Base-by-base conservation (phyloP, 2,329 filamentous ascomycete genomes). In the Sclerotinia trifoliorum region DNA sequence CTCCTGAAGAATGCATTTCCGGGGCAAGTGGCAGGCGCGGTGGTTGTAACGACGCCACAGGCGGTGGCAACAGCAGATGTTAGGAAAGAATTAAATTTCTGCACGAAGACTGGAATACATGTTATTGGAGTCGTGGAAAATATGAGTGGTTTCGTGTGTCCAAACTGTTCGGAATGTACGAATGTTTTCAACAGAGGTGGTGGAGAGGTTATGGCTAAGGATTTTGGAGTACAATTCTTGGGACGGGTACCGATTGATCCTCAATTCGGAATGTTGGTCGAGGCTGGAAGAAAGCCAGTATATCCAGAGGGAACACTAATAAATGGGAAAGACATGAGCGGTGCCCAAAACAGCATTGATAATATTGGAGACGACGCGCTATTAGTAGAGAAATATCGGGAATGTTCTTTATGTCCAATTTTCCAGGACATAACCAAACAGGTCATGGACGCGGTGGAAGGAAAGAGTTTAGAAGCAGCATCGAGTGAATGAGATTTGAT, bases 41-140 rank as follows among this genome's bases (percentile, higher is more conserved):
- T 99, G 0, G 89, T 99, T 0, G 94, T 99, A 1, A 99, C 95
- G 3, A 99, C 95, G 0, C 95, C 95, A 0, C 95, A 99, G 78
- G 95, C 94, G 0, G 91, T 99, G 61, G 90, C 93, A 17, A 96
- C 94, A 39, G 91, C 93, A 0, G 95, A 99, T 77, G 95, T 99
- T 49, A 90, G 48, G 73, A 88, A 94, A 68, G 95, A 99, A 80
- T 90, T 96, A 75, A 90, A 86, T 70, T 98, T 99, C 82, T 92
- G 97, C 75, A 80, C 86, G 39, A 89, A 85, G 73, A 95, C 94
- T 7, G 91, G 96, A 76, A 86, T 86, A n/a, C 92, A 94, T 68
- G 85, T 99, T 1, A 82, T 98, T 15, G 95, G 95, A 0, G 94
- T 99, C 0, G 86, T 99, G 57, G 95, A 99, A 81, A 99, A 99